A percentile compares a stretch with the other conserved stretches of the same genome.
Evolutionary conservation across 1,139 yeast species (phyloP).

Genomic region (Hyphopichia buzzinii): DNA sequence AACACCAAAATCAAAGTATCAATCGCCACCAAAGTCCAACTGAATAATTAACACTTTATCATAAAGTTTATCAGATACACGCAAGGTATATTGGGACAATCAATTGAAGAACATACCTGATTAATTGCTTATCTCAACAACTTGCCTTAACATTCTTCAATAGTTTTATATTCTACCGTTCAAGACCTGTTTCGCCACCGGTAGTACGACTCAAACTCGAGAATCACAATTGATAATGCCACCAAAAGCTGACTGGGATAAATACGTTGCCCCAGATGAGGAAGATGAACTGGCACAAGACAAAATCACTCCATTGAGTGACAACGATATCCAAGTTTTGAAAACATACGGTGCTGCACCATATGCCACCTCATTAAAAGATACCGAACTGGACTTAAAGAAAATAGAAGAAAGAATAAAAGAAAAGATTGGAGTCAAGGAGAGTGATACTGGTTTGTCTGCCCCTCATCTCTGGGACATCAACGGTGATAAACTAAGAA

Average conservation of each 20-base stretch:
- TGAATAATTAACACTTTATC: too few relatives aligned
- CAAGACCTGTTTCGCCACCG: too few relatives aligned
- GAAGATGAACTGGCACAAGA: conserved; percentile 62
- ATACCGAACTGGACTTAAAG: conserved; percentile 81
- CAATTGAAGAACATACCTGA: too few relatives aligned
- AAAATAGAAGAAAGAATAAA: conserved; percentile 81
- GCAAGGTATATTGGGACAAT: too few relatives aligned
- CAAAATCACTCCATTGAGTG: conserved; percentile 83
- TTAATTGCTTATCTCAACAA: too few relatives aligned
- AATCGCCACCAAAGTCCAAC: background rate
- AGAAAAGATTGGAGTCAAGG: conserved; percentile 91
- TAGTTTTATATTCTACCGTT: too few relatives aligned
- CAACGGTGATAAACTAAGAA: conserved; percentile 90
- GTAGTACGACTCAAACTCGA: too few relatives aligned
- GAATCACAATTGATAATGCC: conserved; percentile 57
- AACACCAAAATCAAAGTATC: background rate
- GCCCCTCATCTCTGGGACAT: conserved; percentile 98
- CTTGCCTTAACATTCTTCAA: too few relatives aligned
- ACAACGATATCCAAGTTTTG: conserved; percentile 94
- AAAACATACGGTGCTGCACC: conserved; percentile 98
- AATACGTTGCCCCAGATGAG: conserved; percentile 82
- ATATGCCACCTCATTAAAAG: conserved; percentile 76
- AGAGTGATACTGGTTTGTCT: conserved; percentile 92
- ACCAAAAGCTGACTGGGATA: conserved; percentile 95
- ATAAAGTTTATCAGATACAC: too few relatives aligned